Base-by-base conservation (phyloP, 148 eudicot species). In the Nepenthes mirabilis region DNA sequence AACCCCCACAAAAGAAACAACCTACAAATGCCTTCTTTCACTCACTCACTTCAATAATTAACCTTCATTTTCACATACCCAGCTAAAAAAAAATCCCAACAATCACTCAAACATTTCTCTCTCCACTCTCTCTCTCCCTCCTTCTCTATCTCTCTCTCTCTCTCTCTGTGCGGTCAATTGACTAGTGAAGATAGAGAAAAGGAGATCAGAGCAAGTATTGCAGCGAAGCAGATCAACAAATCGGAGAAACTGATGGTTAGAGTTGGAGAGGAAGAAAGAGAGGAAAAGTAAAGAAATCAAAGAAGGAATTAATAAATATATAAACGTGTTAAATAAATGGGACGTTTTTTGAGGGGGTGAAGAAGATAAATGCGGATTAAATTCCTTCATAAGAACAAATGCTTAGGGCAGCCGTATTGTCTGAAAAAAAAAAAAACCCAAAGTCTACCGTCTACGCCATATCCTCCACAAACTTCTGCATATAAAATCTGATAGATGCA, bases 191-290 rank as follows among this genome's bases (percentile, higher is more conserved):
- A 62, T 65, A 52, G 67, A 68, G 45, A 40, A 65, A 57, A 68
- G 53, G 68, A 74, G 77, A 74, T 67, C 67, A 76, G 69, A 70
- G 73, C 69, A 34, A 69, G 68, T 58, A 61, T 62, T 69, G 59
- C 61, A 50, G 59, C 55, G 75, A 74, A 72, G 86, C 77, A 76
- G 91, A 90, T 87, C 95, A 91, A 84, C 52, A 49, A 87, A 84
- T 79, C 75, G 71, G 80, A 70, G 95, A 78, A 87, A 84, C 72
- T 75, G 74, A 82, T 77, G 75, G 78, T 55, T 55, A 66, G 63
- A 68, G 70, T 72, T 59, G 59, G 69, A 73, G 73, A 73, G 57
- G 63, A 62, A 61, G 49, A 55, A 60, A 62, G 50, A 50, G 35
- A 13, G 54, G 37, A 23, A 33, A 55, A 64, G 67, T 11, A 53